Evolutionary conservation across 129 eudicot genomes (phyloP).

Genomic region (Tanacetum coccineum): DNA sequence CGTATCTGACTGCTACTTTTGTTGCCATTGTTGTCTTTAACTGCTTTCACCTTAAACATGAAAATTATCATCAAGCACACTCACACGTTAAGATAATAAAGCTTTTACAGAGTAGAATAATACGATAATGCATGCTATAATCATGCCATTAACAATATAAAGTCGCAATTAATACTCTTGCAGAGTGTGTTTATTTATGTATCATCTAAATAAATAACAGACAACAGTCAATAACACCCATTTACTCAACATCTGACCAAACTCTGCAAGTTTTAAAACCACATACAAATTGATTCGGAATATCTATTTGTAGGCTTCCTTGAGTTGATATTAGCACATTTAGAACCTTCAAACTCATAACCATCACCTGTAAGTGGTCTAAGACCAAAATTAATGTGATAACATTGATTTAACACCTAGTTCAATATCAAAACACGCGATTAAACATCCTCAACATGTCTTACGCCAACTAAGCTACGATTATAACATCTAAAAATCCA

Average conservation of each 20-base stretch:
- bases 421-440: neutral
- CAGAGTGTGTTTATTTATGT: neutral
- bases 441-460: neutral
- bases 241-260: neutral
- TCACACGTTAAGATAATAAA: constrained; percentile 7
- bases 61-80: neutral
- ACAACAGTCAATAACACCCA: neutral
- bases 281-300: neutral
- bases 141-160: neutral
- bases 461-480: constrained; percentile 1
- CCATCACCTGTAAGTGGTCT: neutral
- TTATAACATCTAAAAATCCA: constrained; percentile 4
- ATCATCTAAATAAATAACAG: too few species aligned
- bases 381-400: neutral
- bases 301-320: neutral
- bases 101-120: constrained; percentile 3
- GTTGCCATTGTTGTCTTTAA: constrained; percentile 50
- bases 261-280: neutral
- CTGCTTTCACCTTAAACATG: constrained; percentile 32
- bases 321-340: neutral
- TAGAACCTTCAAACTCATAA: neutral
- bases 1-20: constrained; percentile 53
- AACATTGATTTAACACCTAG: neutral
- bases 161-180: neutral
- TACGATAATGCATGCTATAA: constrained; percentile 8